A percentile compares a stretch with the other conserved stretches of the same genome.
These are phyloP conservation scores for Rhynchosporium agropyri DNA, from an alignment of 2,329 filamentous ascomycete species.

Conservation along the genomic window DNA sequence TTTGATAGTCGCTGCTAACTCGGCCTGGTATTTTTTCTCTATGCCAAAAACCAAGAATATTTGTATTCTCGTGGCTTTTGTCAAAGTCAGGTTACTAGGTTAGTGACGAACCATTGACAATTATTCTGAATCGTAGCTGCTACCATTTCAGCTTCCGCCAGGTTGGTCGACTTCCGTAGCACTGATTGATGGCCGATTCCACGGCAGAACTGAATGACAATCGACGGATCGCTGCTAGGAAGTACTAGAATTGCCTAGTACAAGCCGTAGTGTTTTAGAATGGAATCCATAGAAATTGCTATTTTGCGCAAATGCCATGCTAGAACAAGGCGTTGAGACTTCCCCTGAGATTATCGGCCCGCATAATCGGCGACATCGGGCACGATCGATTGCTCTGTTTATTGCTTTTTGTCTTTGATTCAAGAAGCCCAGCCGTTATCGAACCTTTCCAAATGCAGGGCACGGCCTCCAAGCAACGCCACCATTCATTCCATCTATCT, in stretches of 20 bases:
- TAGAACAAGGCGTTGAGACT: background rate
- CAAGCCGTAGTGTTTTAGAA: background rate
- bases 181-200: background rate
- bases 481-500: constrained; percentile 4
- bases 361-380: background rate
- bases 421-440: background rate
- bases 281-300: background rate
- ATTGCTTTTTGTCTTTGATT: background rate
- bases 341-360: background rate
- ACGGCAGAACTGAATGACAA: background rate
- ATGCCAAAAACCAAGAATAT: background rate
- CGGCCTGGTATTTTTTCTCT: background rate
- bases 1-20: background rate
- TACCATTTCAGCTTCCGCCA: constrained; percentile 2
- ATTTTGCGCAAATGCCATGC: background rate
- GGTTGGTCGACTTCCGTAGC: background rate
- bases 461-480: constrained; percentile 1
- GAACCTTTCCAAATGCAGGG: constrained; percentile 11
- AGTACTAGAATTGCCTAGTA: background rate
- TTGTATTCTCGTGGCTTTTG: background rate
- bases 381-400: background rate
- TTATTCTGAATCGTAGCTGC: background rate
- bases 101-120: background rate
- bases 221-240: constrained; percentile 3
- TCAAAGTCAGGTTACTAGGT: no score